Evolutionary conservation across 306 rosid genomes (phyloP).

Genomic region (Citrullus colocynthis): DNA sequence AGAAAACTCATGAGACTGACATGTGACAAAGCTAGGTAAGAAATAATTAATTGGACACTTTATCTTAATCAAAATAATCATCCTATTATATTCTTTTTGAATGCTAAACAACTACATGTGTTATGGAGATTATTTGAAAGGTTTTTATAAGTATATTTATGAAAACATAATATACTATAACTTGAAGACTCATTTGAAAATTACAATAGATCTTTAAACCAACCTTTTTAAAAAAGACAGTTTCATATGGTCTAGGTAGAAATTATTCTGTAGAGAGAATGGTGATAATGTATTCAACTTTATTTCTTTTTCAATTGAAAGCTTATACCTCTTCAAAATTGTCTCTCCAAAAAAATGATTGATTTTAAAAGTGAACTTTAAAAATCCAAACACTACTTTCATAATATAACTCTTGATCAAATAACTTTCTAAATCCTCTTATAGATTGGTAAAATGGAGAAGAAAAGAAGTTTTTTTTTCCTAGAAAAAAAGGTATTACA

Average conservation of each 20-base stretch:
- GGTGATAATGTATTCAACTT: background rate
- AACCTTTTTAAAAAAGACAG: background rate
- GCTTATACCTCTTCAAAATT: background rate
- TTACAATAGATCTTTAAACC: background rate
- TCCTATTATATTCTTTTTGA: background rate
- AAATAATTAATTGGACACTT: background rate
- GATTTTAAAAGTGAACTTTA: too few relatives aligned
- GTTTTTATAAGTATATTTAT: background rate
- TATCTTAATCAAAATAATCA: background rate
- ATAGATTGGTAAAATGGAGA: too few relatives aligned
- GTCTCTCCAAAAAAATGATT: background rate
- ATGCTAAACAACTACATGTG: background rate
- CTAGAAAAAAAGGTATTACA: too few relatives aligned
- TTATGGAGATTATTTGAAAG: background rate
- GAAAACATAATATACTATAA: background rate
- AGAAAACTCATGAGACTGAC: background rate
- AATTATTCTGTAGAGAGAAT: background rate
- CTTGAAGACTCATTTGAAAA: background rate
- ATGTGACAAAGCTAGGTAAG: background rate
- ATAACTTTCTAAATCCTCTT: too few relatives aligned
- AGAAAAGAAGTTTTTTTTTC: too few relatives aligned
- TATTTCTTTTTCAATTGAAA: slow-evolving; percentile 1
- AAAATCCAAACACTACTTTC: too few relatives aligned
- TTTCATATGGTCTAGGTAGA: background rate
- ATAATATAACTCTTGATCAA: too few relatives aligned